These are phyloP conservation scores for Melampsora abietis-canadensis DNA, from an alignment of 1,284 basidiomycete species.

Conservation along the genomic window DNA sequence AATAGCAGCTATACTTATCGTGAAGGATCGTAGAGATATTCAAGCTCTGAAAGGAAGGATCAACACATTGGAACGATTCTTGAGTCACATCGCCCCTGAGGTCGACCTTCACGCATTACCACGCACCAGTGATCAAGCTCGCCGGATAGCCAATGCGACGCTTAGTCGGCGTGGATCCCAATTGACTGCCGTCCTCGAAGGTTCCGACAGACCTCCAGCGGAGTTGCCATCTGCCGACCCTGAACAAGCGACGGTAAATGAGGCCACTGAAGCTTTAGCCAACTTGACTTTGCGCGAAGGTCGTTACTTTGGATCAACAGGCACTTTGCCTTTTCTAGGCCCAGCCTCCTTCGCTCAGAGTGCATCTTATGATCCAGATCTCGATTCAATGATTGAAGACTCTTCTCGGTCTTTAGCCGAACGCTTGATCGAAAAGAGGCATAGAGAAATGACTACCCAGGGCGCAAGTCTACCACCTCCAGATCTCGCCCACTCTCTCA, in stretches of 20 bases:
- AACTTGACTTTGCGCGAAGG: not conserved
- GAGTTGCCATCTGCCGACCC: not conserved
- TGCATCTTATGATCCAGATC: not conserved
- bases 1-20: not conserved
- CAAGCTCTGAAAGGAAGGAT: slow-evolving; percentile 17
- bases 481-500: slow-evolving; percentile 16
- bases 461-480: slow-evolving; percentile 5
- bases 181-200: not conserved
- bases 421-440: not conserved
- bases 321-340: slow-evolving; percentile 7
- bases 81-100: slow-evolving; percentile 13
- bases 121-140: slow-evolving; percentile 28
- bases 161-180: not conserved
- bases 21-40: slow-evolving; percentile 14
- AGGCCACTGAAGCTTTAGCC: not conserved
- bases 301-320: not conserved
- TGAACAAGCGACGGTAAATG: not conserved
- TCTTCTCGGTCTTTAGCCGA: not conserved
- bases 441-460: not conserved
- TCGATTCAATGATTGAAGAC: not conserved
- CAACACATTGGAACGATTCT: slow-evolving; percentile 18
- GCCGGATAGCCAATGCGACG: slow-evolving; percentile 18
- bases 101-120: slow-evolving; percentile 23
- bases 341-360: not conserved
- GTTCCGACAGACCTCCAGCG: not conserved